phyloP scores from a whole-genome alignment of 2,329 filamentous ascomycete genomes.

The Fusarium poae region DNA sequence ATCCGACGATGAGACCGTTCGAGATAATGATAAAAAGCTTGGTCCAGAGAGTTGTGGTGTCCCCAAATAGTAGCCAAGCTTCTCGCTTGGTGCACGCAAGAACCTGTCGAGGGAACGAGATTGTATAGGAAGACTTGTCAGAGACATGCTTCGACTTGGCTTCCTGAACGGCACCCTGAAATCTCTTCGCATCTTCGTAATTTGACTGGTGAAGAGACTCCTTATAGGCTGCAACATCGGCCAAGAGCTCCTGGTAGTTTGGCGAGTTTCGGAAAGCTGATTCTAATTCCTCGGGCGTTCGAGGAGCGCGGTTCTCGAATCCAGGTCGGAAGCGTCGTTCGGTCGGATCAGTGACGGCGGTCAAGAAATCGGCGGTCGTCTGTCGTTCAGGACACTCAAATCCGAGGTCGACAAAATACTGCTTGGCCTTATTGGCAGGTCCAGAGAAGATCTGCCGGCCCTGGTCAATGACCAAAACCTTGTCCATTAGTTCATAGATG shows the following conservation, averaged over 20 bases:
- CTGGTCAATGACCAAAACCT: conserved; percentile 81
- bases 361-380: conserved; percentile 65
- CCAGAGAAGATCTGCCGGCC: conserved; percentile 78
- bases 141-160: conserved; percentile 77
- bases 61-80: conserved; percentile 82
- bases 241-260: conserved; percentile 69
- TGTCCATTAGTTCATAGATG: conserved; percentile 74
- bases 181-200: conserved; percentile 71
- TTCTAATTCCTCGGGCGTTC: conserved; percentile 76
- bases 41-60: conserved; percentile 80
- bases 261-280: conserved; percentile 73
- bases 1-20: conserved; percentile 80
- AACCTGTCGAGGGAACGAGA: conserved; percentile 80
- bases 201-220: conserved; percentile 63
- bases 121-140: conserved; percentile 79
- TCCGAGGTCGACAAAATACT: conserved; percentile 76
- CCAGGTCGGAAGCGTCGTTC: conserved; percentile 76
- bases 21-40: conserved; percentile 84
- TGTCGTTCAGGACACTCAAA: conserved; percentile 76
- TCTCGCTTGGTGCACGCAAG: conserved; percentile 77
- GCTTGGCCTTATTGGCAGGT: conserved; percentile 68
- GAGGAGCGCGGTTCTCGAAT: conserved; percentile 73
- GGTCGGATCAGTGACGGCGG: conserved; percentile 66
- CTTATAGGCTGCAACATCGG: conserved; percentile 67
- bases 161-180: conserved; percentile 75